phyloP scores from a whole-genome alignment of 2,329 filamentous ascomycete genomes.

The Colletotrichum musicola region DNA sequence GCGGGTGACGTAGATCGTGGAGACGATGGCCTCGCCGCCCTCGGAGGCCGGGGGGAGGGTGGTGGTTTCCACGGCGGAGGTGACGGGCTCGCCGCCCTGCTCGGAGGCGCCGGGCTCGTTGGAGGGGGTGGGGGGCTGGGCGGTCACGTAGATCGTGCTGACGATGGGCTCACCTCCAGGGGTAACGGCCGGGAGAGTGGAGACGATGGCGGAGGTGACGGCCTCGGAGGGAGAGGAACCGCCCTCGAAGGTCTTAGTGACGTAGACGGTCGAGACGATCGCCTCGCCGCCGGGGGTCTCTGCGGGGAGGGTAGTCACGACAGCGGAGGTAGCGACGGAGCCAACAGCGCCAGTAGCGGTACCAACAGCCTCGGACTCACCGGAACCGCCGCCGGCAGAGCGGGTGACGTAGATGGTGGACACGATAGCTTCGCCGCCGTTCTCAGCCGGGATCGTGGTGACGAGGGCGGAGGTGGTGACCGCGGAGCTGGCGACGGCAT shows the following conservation, averaged over 20 bases:
- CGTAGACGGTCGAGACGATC: conserved; percentile 6
- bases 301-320: conserved; percentile 24
- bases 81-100: neutral
- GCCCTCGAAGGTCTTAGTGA: conserved; percentile 10
- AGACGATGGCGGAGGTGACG: conserved; percentile 21
- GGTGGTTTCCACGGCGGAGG: neutral
- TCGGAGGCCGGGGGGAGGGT: neutral
- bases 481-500: neutral
- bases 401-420: conserved; percentile 23
- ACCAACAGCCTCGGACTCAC: neutral
- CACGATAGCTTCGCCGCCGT: neutral
- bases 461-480: conserved; percentile 7
- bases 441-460: conserved; percentile 16
- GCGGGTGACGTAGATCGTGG: neutral
- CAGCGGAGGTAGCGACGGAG: conserved; percentile 8
- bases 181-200: conserved; percentile 28
- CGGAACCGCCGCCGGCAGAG: conserved; percentile 2
- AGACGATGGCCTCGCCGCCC: neutral
- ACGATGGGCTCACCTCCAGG: conserved; percentile 10
- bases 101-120: neutral
- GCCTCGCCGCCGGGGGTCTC: neutral
- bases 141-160: conserved; percentile 23
- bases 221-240: neutral
- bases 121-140: neutral
- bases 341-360: neutral